Evolutionary conservation across 345 rosid species (phyloP), one percentile per base, ranked within the genome.

Genomic region (Limnanthes douglasii): DNA sequence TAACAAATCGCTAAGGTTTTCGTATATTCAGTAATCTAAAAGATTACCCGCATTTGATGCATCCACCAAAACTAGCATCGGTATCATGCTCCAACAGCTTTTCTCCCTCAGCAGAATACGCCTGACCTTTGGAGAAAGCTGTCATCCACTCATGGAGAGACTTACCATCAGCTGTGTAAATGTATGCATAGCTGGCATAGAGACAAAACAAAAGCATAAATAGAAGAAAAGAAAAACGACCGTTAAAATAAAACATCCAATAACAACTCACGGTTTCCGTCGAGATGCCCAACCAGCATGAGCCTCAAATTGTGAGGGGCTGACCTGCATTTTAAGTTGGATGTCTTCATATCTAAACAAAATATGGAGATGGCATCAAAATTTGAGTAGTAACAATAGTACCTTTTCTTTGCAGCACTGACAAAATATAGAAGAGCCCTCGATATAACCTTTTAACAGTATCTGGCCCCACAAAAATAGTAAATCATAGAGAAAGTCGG

Each of bases 241-340:
- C n/a, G 2, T 12, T 26, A 26, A 6, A 26, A 12, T 26, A 26
- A 29, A 41, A 37, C 25, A 15, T 3, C 26, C 14, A 22, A 38
- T 36, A 31, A 45, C 31, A 18, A 47, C 86, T 73, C 59, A 90
- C 98, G 93, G 94, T 68, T 90, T 84, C 56, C 72, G 71, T 43
- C 96, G 94, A 28, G 98, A 68, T 46, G 94, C 75, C 92, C 96
- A 84, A 56, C 98, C 98, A 59, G 98, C 98, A 72, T 90, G 98
- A 59, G 78, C 86, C 72, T 90, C 98, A 55, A 90, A 90, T 32
- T 66, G 71, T 28, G 98, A 84, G 24, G 98, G 78, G 67, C 98
- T 90, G 60, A 90, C 85, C 98, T 90, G 77, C 55, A 46, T 50
- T 29, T 46, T 46, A 42, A 46, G 57, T 16, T 43, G 16, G 41